phyloP scores from a whole-genome alignment of 331 rosid species.

The Rosa hybrid region DNA sequence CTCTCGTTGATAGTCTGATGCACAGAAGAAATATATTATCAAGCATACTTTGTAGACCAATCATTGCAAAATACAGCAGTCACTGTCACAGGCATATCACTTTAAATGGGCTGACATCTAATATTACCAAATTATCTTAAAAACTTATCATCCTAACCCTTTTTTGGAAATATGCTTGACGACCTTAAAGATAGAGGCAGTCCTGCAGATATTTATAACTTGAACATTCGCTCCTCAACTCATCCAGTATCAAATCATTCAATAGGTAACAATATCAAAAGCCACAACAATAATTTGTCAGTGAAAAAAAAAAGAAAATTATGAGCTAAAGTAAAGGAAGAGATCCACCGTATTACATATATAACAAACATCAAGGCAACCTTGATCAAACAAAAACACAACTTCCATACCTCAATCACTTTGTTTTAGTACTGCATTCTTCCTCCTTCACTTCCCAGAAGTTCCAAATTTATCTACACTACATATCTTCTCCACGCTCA shows the following conservation, averaged over 20 bases:
- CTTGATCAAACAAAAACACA: neutral
- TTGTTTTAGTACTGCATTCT: too few species aligned
- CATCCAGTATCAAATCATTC: constrained; percentile 82
- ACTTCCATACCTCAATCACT: too few species aligned
- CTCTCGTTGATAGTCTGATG: constrained; percentile 67
- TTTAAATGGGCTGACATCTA: neutral
- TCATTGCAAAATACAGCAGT: neutral
- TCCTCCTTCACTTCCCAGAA: too few species aligned
- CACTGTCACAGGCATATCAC: neutral
- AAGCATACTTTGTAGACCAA: neutral
- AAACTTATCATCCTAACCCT: constrained; percentile 48
- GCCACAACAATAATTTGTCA: constrained; percentile 24
- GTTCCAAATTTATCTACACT: too few species aligned
- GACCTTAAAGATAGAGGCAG: constrained; percentile 71
- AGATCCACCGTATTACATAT: neutral
- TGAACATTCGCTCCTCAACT: constrained; percentile 61
- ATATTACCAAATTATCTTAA: neutral
- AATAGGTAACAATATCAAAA: constrained; percentile 84
- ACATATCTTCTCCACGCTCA: too few species aligned
- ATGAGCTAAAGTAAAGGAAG: constrained; percentile 20
- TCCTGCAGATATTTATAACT: constrained; percentile 62
- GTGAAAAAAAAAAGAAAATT: neutral
- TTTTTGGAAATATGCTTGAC: constrained; percentile 85
- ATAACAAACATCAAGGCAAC: constrained; percentile 1
- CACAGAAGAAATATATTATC: neutral